Evolutionary conservation across 2,329 filamentous ascomycete species (phyloP).

Genomic region (Colletotrichum sp.): DNA sequence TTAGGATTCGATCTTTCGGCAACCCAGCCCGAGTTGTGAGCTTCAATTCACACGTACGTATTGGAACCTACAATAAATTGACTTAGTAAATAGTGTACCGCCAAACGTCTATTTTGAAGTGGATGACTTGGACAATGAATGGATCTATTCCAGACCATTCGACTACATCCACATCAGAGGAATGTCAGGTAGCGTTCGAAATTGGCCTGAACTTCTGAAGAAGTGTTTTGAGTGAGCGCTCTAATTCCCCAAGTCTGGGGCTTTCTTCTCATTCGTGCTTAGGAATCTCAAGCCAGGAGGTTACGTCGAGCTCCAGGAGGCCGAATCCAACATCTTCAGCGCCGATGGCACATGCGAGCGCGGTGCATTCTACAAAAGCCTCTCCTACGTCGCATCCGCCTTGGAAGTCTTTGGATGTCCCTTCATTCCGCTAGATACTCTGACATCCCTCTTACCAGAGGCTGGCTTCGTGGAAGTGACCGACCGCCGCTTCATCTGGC

Average conservation of each 20-base stretch:
- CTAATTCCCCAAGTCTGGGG: not conserved
- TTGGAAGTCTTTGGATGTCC: slow-evolving; percentile 35
- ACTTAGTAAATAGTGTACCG: slow-evolving; percentile 34
- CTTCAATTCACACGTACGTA: not conserved
- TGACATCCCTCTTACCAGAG: slow-evolving; percentile 20
- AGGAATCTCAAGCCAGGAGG: slow-evolving; percentile 45
- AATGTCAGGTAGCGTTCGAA: slow-evolving; percentile 32
- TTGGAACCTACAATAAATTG: not conserved
- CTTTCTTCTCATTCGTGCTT: not conserved
- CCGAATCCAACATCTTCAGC: slow-evolving; percentile 39
- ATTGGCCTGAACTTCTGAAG: not conserved
- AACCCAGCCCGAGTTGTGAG: slow-evolving; percentile 42
- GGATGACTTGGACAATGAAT: slow-evolving; percentile 38
- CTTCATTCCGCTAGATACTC: not conserved
- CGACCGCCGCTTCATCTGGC: slow-evolving; percentile 30
- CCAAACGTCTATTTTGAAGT: slow-evolving; percentile 49
- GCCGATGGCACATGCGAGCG: slow-evolving; percentile 43
- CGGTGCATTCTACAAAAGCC: slow-evolving; percentile 35
- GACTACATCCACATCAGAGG: slow-evolving; percentile 39
- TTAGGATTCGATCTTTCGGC: slow-evolving; percentile 46
- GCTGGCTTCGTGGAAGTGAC: slow-evolving; percentile 33
- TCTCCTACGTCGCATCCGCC: slow-evolving; percentile 46
- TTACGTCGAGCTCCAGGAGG: slow-evolving; percentile 48
- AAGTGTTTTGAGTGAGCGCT: not conserved
- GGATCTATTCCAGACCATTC: slow-evolving; percentile 34